Evolutionary conservation across 192 early-diverging fungal species (phyloP).

Genomic region (Backusella westeae): DNA sequence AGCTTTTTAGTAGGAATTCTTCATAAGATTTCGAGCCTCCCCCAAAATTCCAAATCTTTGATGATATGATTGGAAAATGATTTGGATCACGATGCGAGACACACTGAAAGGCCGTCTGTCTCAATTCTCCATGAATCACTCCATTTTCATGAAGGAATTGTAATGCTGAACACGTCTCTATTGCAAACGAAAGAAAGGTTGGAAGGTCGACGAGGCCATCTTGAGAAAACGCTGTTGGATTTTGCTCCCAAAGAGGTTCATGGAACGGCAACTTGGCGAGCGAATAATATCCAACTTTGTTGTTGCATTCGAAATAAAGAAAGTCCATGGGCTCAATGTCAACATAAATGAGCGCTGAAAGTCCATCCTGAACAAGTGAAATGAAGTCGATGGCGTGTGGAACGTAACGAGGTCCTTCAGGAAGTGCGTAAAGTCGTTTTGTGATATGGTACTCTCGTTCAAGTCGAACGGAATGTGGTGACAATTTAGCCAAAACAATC

Average conservation of each 20-base stretch:
- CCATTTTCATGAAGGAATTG: conserved; percentile 22
- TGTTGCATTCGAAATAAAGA: not conserved
- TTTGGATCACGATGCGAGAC: not conserved
- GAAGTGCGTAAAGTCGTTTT: conserved; percentile 5
- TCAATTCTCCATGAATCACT: conserved; percentile 20
- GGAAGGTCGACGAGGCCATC: not conserved
- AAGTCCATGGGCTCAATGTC: conserved; percentile 8
- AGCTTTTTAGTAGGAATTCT: conserved; percentile 17
- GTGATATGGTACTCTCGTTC: conserved; percentile 23
- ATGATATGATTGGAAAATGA: not conserved
- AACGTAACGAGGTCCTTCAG: conserved; percentile 7
- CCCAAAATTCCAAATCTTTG: conserved; percentile 25
- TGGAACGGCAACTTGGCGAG: not conserved
- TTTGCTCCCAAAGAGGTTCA: not conserved
- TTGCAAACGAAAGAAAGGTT: conserved; percentile 17
- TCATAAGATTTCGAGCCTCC: conserved; percentile 16
- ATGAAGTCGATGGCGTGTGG: conserved; percentile 18
- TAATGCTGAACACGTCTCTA: conserved; percentile 8
- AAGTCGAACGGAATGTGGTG: conserved; percentile 19
- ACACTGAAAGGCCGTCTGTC: conserved; percentile 12
- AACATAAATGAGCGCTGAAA: conserved; percentile 17
- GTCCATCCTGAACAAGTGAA: conserved; percentile 18
- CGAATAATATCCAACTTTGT: not conserved
- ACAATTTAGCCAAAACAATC: conserved; percentile 16
- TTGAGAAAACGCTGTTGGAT: not conserved